Base-by-base conservation (phyloP, 768 basidiomycete species). In the Russula sp. region DNA sequence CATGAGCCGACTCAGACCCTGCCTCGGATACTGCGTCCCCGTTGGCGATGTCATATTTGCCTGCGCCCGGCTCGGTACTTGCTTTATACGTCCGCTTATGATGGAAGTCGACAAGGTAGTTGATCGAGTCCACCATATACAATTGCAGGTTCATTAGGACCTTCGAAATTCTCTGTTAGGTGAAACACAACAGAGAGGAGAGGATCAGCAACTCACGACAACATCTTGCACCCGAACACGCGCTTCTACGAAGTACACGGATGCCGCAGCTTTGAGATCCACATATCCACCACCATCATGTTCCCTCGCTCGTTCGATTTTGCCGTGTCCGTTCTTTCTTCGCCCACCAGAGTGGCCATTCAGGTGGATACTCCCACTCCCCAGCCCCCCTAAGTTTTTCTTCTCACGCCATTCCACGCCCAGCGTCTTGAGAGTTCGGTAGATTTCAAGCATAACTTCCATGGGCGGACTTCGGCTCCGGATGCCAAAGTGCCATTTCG, bases 371-470 rank as follows among this genome's bases (percentile, higher is more conserved):
- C 72, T 69, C 59, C 83, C 66, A 7, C 84, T 85, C 3, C 89
- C 89, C 32, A 92, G 72, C 5, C 88, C 87, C 1, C 89, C 90
- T 2, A 92, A 75, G 64, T 84, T 85, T 67, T 82, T 83, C 80
- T 97, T 97, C 78, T 90, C 86, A 74, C 92, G 92, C 97, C 97
- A 99, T 76, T 99, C 93, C 92, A 98, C 96, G 18, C 89, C 92
- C 22, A 98, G 80, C 64, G 86, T 79, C 76, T 89, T 89, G 56
- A 99, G 77, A 49, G 95, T 97, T 66, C 91, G 80, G 76, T 99
- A 98, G 57, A 99, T 97, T 81, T 98, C 96, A 28, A 97, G 78
- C 95, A 99, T 98, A 26, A 99, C 96, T 75, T 99, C 97, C 92
- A 98, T 96, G 24, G 95, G 97, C 36, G 94, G 92, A 63, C 87